These are phyloP conservation scores for Paecilomyces variotii DNA, from an alignment of 2,329 filamentous ascomycete species.

Conservation along the genomic window DNA sequence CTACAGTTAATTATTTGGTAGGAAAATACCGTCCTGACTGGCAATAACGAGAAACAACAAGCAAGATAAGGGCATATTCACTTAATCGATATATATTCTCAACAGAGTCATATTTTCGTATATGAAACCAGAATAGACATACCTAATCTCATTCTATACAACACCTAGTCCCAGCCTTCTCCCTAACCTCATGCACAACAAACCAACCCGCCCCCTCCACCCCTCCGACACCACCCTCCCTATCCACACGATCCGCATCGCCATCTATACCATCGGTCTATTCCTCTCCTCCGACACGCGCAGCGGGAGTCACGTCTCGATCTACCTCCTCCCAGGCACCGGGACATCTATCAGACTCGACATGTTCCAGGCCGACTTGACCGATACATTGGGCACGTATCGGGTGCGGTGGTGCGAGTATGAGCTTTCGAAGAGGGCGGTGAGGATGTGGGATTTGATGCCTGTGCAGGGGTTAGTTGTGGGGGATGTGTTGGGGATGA, in stretches of 20 bases:
- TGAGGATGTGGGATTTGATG: slow-evolving; percentile 1
- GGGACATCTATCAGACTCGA: slow-evolving; percentile 3
- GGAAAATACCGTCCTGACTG: too few relatives aligned
- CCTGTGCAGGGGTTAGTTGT: not conserved
- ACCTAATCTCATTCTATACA: too few relatives aligned
- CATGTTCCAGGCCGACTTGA: slow-evolving; percentile 5
- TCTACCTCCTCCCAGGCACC: slow-evolving; percentile 4
- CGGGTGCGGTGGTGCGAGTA: not conserved
- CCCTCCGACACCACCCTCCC: not conserved
- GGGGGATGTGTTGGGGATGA: not conserved
- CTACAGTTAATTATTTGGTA: too few relatives aligned
- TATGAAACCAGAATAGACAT: too few relatives aligned
- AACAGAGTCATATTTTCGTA: too few relatives aligned
- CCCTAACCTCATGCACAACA: not conserved
- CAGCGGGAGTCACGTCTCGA: slow-evolving; percentile 7
- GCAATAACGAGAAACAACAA: too few relatives aligned
- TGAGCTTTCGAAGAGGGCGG: not conserved
- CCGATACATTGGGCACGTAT: slow-evolving; percentile 4
- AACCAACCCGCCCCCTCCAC: not conserved
- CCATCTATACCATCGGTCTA: slow-evolving; percentile 5
- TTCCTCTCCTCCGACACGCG: slow-evolving; percentile 7
- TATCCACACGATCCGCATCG: slow-evolving; percentile 5
- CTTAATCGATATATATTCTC: too few relatives aligned
- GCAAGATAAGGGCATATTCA: too few relatives aligned
- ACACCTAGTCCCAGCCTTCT: too few relatives aligned